Evolutionary conservation across 2,329 filamentous ascomycete genomes (phyloP), one percentile per base, ranked within the genome.

Genomic region (Botryotinia globosa): DNA sequence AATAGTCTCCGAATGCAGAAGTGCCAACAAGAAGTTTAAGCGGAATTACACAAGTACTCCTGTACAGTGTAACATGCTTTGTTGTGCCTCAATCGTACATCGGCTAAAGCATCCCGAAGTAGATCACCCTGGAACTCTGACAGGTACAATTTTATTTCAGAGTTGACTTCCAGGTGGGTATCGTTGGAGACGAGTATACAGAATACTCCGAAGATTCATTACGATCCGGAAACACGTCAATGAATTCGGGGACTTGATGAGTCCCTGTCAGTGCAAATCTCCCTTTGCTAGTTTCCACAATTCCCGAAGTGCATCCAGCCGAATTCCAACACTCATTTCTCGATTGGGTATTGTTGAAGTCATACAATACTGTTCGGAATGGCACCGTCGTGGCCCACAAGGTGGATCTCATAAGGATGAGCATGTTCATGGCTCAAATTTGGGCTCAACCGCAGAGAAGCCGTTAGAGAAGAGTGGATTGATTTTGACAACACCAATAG

Each of bases 141-240:
- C 66, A 69, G 48, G 34, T 69, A 69, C 66, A 51, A 66, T 66
- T 37, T 66, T 44, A 51, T n/a, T 37, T 37, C 7, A 12, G 22
- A 51, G 29, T 37, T 48, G 32, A n/a, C 63, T 66, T 51, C 22
- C 16, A 37, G 44, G 63, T 51, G 63, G 63, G 63, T 51, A 66
- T 66, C 32, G 20, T 66, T 44, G 64, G 64, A 51, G 64, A 29
- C 45, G 64, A 29, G 44, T 69, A 59, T 61, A 14, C 14, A 29
- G 44, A 61, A 59, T 61, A 14, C 14, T 32, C 66, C 39, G 51
- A 42, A 61, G 51, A 25, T 44, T 39, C 6, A 67, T 42, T 51
- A 51, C 22, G 42, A n/a, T n/a, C 42, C 29, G 64, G 32, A 10
- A 32, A 54, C 42, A 54, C 32, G 42, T 44, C 42, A 37, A 29